Conservation (phyloP, 441 rosid genomes). For the Macaranga tanarius region DNA sequence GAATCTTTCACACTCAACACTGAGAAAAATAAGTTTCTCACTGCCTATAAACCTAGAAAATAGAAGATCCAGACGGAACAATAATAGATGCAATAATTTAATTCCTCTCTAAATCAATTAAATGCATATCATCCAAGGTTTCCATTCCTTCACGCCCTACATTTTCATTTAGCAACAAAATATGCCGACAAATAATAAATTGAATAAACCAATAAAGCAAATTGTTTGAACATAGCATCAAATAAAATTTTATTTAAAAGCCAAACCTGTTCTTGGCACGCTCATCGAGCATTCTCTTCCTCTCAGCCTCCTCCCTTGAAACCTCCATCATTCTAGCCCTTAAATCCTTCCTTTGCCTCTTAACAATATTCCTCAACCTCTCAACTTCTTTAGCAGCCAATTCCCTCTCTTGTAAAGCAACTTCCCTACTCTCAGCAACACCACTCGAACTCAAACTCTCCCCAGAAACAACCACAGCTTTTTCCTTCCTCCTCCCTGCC, state of each 20-base stretch:
- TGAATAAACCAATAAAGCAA: constrained; percentile 4
- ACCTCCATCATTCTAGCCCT: constrained; percentile 84
- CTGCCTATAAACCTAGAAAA: not conserved
- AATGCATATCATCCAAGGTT: not conserved
- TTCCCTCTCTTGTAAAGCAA: constrained; percentile 71
- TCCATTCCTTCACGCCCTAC: not conserved
- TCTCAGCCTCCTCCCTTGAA: constrained; percentile 87
- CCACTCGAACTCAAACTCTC: constrained; percentile 32
- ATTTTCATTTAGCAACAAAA: not conserved
- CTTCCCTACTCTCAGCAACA: constrained; percentile 57
- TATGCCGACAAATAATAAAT: not conserved
- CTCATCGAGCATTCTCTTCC: constrained; percentile 92
- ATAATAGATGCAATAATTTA: not conserved
- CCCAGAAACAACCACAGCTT: constrained; percentile 38
- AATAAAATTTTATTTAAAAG: not conserved
- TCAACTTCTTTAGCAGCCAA: constrained; percentile 76
- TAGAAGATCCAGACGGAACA: not conserved
- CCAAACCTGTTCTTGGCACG: constrained; percentile 78
- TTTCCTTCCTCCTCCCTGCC: constrained; percentile 67
- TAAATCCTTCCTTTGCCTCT: constrained; percentile 84
- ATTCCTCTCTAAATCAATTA: not conserved
- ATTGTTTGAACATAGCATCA: not conserved
- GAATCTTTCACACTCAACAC: not conserved
- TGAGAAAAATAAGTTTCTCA: not conserved
- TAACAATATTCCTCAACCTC: constrained; percentile 66